Base-by-base conservation (phyloP, 176 grass and related monocot genomes). In the Cymbopogon citratus region DNA sequence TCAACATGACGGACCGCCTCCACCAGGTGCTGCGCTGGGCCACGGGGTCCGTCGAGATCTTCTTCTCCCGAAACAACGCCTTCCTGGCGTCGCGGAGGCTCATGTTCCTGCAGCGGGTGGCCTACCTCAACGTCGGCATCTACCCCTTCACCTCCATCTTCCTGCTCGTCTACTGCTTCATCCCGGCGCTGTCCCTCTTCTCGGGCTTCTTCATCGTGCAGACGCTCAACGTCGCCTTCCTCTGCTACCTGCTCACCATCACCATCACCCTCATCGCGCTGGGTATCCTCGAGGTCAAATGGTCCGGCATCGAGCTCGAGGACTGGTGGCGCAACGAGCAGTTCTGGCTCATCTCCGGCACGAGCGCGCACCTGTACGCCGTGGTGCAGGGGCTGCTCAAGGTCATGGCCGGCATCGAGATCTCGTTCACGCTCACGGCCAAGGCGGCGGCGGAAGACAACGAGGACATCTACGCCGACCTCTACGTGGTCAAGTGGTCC, bases 321-420 rank as follows among this genome's bases (percentile, higher is more conserved):
- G 94, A 97, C 77, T 94, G 90, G 90, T 97, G 94, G 94, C 92
- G 94, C 49, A 97, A 97, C 75, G 94, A 97, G 80, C 94, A 97
- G 27, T 97, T 97, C 81, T 97, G 94, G 92, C 92, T 97, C 69
- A 97, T 97, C 77, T 92, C 93, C 34, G 84, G 85, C 0, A 92
- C 94, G 0, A 97, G 94, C 83, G 94, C 94, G 29, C 94, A 97
- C 82, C 64, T 97, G 12, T 93, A 93, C 81, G 94, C 94, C 0
- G 94, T 97, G 36, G 70, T 93, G 34, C 94, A 97, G 16, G 94
- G 91, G 0, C 75, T 93, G 35, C 88, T 93, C 18, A 97, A 97
- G 85, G 94, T 97, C 3, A 69, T 97, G 31, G 94, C 94, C 9
- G 94, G 94, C 11, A 97, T 97, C 9, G 94, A 97, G 86, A 97